Conservation (phyloP, 495 filamentous ascomycete genomes). For the Penicillium cinerascens region DNA sequence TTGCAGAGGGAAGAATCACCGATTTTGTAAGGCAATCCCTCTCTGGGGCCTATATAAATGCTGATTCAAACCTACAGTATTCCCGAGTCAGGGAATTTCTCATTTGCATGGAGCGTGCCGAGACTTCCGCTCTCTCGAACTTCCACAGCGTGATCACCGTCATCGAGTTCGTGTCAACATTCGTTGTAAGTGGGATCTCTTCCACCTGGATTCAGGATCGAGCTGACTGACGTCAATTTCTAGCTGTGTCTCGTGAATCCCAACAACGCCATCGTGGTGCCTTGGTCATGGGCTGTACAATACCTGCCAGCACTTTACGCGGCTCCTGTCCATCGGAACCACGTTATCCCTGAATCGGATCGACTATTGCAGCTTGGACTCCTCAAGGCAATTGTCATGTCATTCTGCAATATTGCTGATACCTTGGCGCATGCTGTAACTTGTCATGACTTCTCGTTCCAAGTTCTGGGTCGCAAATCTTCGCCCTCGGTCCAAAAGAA, state of each 20-base stretch:
- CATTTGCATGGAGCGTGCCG: background rate
- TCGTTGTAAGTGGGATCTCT: background rate
- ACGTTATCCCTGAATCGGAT: background rate
- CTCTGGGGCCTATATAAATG: background rate
- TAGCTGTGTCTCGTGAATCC: slow-evolving; percentile 10
- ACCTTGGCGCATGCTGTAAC: background rate
- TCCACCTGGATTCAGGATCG: background rate
- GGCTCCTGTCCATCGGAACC: background rate
- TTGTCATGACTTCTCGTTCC: background rate
- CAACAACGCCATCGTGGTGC: slow-evolving; percentile 3
- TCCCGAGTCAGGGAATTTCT: background rate
- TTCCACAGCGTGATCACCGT: background rate
- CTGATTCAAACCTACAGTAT: background rate
- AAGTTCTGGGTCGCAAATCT: background rate
- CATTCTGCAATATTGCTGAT: background rate
- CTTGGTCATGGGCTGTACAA: slow-evolving; percentile 11
- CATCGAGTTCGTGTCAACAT: background rate
- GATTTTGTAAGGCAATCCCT: background rate
- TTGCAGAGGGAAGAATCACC: background rate
- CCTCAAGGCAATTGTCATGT: background rate
- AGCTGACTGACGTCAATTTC: background rate
- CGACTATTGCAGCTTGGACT: background rate
- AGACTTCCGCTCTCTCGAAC: background rate
- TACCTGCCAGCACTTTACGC: slow-evolving; percentile 2
- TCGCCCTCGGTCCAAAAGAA: background rate